Evolutionary conservation across 2,329 filamentous ascomycete species (phyloP).

Genomic region (Pseudogymnoascus sp.): DNA sequence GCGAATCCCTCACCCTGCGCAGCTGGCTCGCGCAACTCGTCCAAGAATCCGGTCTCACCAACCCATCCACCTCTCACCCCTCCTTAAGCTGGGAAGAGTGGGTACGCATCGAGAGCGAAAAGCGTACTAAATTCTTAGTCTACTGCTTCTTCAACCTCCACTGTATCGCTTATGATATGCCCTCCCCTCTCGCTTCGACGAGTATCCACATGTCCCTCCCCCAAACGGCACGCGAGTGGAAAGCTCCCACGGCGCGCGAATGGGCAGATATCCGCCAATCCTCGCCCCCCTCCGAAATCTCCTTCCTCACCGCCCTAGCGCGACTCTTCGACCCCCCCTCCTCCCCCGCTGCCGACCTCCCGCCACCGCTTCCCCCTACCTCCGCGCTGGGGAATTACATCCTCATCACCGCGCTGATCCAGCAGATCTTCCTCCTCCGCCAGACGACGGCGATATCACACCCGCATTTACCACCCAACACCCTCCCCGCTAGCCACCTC

Average conservation of each 20-base stretch:
- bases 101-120: conserved; percentile 47
- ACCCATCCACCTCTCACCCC: conserved; percentile 38
- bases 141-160: conserved; percentile 57
- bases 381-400: conserved; percentile 61
- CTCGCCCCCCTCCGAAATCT: conserved; percentile 41
- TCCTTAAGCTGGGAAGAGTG: conserved; percentile 49
- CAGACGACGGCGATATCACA: conserved; percentile 28
- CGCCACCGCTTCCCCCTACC: conserved; percentile 33
- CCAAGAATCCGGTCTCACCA: conserved; percentile 46
- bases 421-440: conserved; percentile 63
- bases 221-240: conserved; percentile 47
- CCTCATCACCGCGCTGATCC: conserved; percentile 61
- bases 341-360: conserved; percentile 36
- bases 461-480: background rate
- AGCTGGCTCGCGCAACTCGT: conserved; percentile 49
- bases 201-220: conserved; percentile 49
- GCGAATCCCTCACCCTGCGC: conserved; percentile 51
- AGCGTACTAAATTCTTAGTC: conserved; percentile 50
- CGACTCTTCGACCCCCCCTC: conserved; percentile 34
- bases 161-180: conserved; percentile 53
- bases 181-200: conserved; percentile 47
- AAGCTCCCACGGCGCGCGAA: conserved; percentile 47
- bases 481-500: conserved; percentile 38
- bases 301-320: conserved; percentile 48
- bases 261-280: conserved; percentile 50